These are phyloP conservation scores for Colletotrichum gloeosporioides DNA, from an alignment of 2,329 filamentous ascomycete species.

Conservation along the genomic window DNA sequence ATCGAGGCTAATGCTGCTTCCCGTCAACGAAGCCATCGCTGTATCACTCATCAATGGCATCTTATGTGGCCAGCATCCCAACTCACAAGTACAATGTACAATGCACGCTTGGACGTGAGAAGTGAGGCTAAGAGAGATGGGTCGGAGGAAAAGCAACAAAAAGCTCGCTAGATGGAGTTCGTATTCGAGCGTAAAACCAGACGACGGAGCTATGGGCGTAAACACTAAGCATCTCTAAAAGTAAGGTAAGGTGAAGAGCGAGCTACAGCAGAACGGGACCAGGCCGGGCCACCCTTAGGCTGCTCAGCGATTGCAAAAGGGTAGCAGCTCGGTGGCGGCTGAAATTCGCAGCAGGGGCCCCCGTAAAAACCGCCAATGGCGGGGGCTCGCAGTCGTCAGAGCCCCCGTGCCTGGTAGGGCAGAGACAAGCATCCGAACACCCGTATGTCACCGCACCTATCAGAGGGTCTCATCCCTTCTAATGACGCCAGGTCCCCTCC, in stretches of 20 bases:
- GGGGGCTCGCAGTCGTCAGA: conserved; percentile 1
- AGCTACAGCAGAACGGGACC: background rate
- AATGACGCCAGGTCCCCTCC: conserved; percentile 18
- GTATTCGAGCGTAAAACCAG: background rate
- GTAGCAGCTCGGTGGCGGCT: background rate
- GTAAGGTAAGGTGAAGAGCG: background rate
- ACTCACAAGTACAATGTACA: background rate
- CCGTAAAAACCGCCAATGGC: conserved; percentile 7
- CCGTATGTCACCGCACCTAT: conserved; percentile 17
- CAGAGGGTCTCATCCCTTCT: conserved; percentile 2
- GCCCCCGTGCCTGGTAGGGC: conserved; percentile 22
- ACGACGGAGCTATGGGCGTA: background rate
- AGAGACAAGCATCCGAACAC: conserved; percentile 20
- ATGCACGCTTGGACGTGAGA: conserved; percentile 9
- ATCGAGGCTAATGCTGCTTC: background rate
- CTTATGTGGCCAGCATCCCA: background rate
- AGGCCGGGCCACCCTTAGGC: background rate
- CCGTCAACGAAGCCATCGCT: background rate
- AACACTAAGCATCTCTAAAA: background rate
- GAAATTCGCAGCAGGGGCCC: background rate
- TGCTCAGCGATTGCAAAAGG: background rate
- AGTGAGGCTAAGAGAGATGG: background rate
- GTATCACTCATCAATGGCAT: background rate
- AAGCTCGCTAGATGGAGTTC: background rate
- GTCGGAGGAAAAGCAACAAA: conserved; percentile 13